phyloP scores from a whole-genome alignment of 768 basidiomycete species.

The Pseudohyphozyma bogoriensis region DNA sequence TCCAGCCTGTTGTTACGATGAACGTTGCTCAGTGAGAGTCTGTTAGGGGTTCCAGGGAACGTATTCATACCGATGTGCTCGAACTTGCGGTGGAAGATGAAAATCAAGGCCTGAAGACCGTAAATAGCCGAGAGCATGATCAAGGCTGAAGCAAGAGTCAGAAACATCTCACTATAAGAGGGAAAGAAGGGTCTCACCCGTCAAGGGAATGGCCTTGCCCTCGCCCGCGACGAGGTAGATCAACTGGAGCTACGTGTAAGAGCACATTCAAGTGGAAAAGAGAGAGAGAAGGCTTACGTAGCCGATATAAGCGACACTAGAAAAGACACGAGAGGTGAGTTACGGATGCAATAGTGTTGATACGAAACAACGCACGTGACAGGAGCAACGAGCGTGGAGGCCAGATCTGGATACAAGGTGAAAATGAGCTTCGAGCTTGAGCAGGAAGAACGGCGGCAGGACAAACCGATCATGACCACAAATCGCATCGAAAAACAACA shows the following conservation, averaged over 20 bases:
- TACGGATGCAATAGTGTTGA: not conserved
- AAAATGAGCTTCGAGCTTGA: slow-evolving; percentile 63
- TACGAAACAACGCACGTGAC: slow-evolving; percentile 32
- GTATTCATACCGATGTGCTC: slow-evolving; percentile 67
- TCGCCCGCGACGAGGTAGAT: slow-evolving; percentile 65
- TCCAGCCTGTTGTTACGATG: slow-evolving; percentile 63
- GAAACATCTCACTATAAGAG: too few relatives aligned
- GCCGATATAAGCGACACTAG: slow-evolving; percentile 27
- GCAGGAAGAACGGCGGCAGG: slow-evolving; percentile 55
- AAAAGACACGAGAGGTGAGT: not conserved
- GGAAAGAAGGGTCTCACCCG: too few relatives aligned
- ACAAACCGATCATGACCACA: slow-evolving; percentile 72
- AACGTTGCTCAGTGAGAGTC: slow-evolving; percentile 4
- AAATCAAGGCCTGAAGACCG: slow-evolving; percentile 84
- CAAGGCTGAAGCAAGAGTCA: slow-evolving; percentile 49
- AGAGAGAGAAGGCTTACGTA: slow-evolving; percentile 13
- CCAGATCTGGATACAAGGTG: slow-evolving; percentile 32
- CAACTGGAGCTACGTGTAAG: slow-evolving; percentile 43
- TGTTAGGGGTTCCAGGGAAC: not conserved
- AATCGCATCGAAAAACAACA: slow-evolving; percentile 99
- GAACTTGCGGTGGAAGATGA: slow-evolving; percentile 86
- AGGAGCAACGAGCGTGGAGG: slow-evolving; percentile 41
- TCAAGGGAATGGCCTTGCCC: slow-evolving; percentile 58
- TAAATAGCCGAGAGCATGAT: slow-evolving; percentile 91
- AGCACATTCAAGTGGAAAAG: too few relatives aligned